Evolutionary conservation across 2,329 filamentous ascomycete species (phyloP), one percentile per base, ranked within the genome.

Genomic region (Alternaria ventricosa): DNA sequence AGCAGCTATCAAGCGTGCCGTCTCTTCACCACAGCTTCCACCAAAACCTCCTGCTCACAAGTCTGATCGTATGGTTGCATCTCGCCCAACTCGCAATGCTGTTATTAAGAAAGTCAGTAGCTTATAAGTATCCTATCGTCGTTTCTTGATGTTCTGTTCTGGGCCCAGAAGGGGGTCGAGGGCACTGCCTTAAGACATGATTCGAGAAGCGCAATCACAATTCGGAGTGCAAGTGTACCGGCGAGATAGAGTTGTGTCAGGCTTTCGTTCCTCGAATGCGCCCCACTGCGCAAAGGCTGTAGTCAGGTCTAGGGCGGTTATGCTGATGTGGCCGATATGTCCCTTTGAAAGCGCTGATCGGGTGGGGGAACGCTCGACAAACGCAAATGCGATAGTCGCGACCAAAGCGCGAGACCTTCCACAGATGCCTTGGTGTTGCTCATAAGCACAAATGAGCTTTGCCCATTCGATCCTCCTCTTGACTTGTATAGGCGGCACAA

Each of bases 391-490:
- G 15, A 27, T 23, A 23, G 25, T 13, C n/a, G 27, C 58, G n/a
- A 56, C 30, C n/a, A 45, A 15, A 53, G 60, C n/a, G 30, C 51
- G 18, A 18, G 41, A n/a, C 4, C 27, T 6, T 49, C 25, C 12
- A 46, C 11, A 13, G 13, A 20, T n/a, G 30, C 47, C 18, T 47
- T 63, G 55, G 41, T 60, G 56, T 46, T 55, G 41, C 15, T 30
- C 18, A 33, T n/a, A 30, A 10, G 18, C 27, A 46, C 13, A 33
- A 33, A 15, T 49, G 18, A 46, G 27, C 15, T 46, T 4, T 18
- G 18, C 44, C 30, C 10, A 27, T 33, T 15, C 5, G 13, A 9
- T 47, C 60, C 60, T 45, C 60, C 63, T 65, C 63, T 65, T 57
- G 13, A 28, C 53, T 15, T 27, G 12, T 9, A 10, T 6, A 23